Conservation (phyloP, 2,329 filamentous ascomycete genomes). For the Cadophora sp. region DNA sequence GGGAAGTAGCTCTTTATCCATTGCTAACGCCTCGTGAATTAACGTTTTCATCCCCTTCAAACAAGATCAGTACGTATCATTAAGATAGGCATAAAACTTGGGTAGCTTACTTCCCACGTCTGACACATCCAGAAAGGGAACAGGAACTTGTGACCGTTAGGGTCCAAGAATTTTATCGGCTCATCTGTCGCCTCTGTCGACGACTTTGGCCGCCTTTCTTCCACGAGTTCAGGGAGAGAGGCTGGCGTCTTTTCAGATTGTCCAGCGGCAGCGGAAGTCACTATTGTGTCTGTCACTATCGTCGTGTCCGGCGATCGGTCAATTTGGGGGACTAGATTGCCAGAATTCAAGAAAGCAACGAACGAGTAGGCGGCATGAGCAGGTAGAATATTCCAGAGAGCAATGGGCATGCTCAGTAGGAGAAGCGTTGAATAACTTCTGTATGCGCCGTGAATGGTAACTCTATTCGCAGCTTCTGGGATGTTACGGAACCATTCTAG, state of each 20-base stretch:
- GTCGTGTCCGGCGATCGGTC: not conserved
- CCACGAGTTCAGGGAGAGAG: too few species aligned
- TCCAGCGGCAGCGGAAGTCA: not conserved
- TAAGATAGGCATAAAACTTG: not conserved
- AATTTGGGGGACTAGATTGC: not conserved
- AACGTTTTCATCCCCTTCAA: not conserved
- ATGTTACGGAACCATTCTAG: slow-evolving; percentile 11
- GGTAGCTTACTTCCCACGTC: not conserved
- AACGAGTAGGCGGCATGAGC: slow-evolving; percentile 17
- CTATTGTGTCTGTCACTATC: not conserved
- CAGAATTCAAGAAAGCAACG: slow-evolving; percentile 1
- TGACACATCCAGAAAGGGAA: not conserved
- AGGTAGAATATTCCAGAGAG: slow-evolving; percentile 21
- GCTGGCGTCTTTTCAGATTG: too few species aligned
- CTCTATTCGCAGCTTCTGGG: slow-evolving; percentile 6
- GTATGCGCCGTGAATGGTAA: slow-evolving; percentile 17
- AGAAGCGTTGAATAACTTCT: slow-evolving; percentile 18
- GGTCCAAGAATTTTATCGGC: not conserved
- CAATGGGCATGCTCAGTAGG: slow-evolving; percentile 14
- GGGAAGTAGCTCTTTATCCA: not conserved
- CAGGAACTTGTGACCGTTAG: not conserved
- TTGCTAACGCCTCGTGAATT: not conserved
- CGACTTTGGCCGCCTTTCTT: not conserved
- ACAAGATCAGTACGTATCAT: not conserved
- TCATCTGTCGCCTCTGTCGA: not conserved